Conservation (phyloP, 345 rosid genomes). For the Syzygium aqueum region DNA sequence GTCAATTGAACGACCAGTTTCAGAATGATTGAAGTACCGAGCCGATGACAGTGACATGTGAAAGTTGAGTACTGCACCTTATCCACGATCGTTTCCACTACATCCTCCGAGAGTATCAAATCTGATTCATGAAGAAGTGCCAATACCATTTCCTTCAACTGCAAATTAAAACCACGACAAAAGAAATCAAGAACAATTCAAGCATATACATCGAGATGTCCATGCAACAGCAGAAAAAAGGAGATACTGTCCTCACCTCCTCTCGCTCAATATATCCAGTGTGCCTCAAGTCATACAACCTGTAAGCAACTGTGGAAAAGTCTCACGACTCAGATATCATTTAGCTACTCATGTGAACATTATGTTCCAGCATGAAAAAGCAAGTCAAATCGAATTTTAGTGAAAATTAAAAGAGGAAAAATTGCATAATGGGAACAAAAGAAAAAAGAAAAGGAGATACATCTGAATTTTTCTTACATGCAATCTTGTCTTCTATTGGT, state of each 20-base stretch:
- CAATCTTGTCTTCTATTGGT: constrained; percentile 33
- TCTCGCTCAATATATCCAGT: constrained; percentile 53
- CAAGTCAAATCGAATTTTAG: not conserved
- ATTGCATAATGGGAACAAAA: not conserved
- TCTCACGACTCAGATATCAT: not conserved
- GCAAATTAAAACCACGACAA: not conserved
- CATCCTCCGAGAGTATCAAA: constrained; percentile 51
- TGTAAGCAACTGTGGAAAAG: constrained; percentile 46
- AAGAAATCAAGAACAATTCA: not conserved
- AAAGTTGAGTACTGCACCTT: constrained; percentile 30
- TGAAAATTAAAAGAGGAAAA: not conserved
- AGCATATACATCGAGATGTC: not conserved
- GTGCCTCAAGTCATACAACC: constrained; percentile 43
- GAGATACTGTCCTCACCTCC: constrained; percentile 24
- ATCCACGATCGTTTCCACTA: constrained; percentile 54
- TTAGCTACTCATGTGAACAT: not conserved
- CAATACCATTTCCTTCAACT: constrained; percentile 83
- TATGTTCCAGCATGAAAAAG: not conserved
- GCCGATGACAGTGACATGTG: not conserved
- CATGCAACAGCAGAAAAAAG: not conserved
- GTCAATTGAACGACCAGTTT: not conserved
- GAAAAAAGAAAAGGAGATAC: not conserved
- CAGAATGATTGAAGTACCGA: not conserved
- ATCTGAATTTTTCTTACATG: constrained; percentile 24
- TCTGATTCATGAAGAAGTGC: constrained; percentile 86